Evolutionary conservation across 805 yeast species (phyloP).

Genomic region (Yamadazyma olivae): DNA sequence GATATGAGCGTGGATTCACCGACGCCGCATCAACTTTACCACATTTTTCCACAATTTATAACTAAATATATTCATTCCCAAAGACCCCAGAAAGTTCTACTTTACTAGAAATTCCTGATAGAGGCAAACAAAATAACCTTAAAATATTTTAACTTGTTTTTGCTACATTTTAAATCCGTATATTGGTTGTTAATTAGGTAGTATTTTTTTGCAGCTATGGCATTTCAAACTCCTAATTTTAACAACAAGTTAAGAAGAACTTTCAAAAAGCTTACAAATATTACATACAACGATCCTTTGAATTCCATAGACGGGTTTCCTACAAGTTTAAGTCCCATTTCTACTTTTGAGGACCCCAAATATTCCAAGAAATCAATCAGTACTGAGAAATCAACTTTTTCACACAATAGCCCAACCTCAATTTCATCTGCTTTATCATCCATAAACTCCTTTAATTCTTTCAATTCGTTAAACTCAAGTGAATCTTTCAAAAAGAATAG

Average conservation of each 20-base stretch:
- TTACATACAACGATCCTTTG: neutral
- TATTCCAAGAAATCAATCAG: neutral
- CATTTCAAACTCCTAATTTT: neutral
- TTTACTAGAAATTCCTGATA: too few relatives aligned
- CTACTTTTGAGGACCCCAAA: slow-evolving; percentile 4
- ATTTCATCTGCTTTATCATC: neutral
- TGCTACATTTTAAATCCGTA: too few relatives aligned
- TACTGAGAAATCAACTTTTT: neutral
- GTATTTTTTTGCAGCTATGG: too few relatives aligned
- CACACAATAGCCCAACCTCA: neutral
- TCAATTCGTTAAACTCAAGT: neutral
- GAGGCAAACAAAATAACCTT: too few relatives aligned
- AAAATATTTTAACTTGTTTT: too few relatives aligned
- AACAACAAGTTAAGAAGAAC: neutral
- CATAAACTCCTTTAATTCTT: neutral
- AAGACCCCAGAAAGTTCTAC: too few relatives aligned
- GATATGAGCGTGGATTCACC: too few relatives aligned
- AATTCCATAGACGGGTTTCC: slow-evolving; percentile 5
- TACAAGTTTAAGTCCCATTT: slow-evolving; percentile 9
- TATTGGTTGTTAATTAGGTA: too few relatives aligned
- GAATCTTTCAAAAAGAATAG: neutral
- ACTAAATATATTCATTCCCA: too few relatives aligned
- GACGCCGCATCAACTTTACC: too few relatives aligned
- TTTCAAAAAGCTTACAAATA: neutral
- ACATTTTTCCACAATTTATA: too few relatives aligned